These are phyloP conservation scores for Harringtonia aguacate DNA, from an alignment of 2,329 filamentous ascomycete genomes.

Conservation along the genomic window DNA sequence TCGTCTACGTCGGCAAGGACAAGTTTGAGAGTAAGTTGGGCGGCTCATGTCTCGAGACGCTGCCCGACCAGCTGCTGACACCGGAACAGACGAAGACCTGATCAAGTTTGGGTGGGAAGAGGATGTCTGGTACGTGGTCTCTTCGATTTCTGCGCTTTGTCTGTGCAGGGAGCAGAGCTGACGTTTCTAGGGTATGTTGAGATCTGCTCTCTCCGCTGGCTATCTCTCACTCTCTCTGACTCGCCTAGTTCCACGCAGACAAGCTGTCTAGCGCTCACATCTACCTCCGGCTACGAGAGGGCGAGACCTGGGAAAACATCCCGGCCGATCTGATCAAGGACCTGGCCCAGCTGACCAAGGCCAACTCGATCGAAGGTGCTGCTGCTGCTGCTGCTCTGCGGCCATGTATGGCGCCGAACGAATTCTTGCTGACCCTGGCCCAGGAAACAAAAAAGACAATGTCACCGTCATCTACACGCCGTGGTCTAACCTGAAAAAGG, in stretches of 20 bases:
- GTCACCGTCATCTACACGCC: conserved; percentile 95
- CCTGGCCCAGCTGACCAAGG: conserved; percentile 95
- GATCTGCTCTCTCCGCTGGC: background rate
- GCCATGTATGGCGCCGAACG: background rate
- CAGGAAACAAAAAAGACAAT: conserved; percentile 98
- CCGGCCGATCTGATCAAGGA: conserved; percentile 66
- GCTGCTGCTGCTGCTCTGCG: background rate
- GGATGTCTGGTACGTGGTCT: conserved; percentile 68
- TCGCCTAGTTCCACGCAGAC: conserved; percentile 78
- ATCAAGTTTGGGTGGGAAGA: conserved; percentile 92
- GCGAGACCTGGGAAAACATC: conserved; percentile 75
- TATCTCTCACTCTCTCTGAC: background rate
- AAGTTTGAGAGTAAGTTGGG: conserved; percentile 76
- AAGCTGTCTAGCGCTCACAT: conserved; percentile 95
- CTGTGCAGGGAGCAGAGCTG: no score
- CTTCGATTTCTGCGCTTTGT: background rate
- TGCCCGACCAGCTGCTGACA: no score
- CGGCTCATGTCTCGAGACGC: background rate
- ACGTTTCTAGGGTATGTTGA: conserved; percentile 19
- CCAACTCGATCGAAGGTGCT: conserved; percentile 90
- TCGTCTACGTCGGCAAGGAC: conserved; percentile 95
- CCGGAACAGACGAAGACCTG: conserved; percentile 75
- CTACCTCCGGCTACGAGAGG: conserved; percentile 75
- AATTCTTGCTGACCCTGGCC: background rate
- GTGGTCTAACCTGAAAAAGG: conserved; percentile 89